Evolutionary conservation across 129 eudicot species (phyloP), one percentile per base, ranked within the genome.

Genomic region (Pittosporum tobira): DNA sequence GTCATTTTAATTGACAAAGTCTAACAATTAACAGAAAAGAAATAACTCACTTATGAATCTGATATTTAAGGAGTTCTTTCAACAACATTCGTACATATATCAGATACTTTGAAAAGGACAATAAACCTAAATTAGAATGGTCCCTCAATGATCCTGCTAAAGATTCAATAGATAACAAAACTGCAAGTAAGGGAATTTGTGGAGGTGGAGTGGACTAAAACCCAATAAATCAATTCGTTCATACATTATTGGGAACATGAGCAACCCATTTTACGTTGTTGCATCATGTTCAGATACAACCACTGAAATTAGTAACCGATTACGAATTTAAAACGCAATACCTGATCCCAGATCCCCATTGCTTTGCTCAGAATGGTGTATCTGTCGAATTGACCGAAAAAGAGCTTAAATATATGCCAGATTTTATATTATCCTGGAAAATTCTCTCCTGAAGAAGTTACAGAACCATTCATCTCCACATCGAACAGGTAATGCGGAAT

Each of bases 391-490:
- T 20, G 55, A 49, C 28, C 21, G 55, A 4, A 49, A 22, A 46
- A 46, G 7, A 20, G 13, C 28, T 13, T 8, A 21, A 49, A 9
- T 49, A 4, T 49, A 19, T 22, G 11, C 6, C 9, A 49, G 21
- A 21, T 4, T 10, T 22, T 22, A 49, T 2, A 49, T 49, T 25
- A 25, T 25, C 22, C 57, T 23, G 1, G n/a, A 9, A 25, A 10
- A 51, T 48, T 46, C 31, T 51, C 58, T 8, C 19, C 38, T 52
- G 20, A 2, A 24, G 58, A 52, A 25, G 56, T 14, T 52, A 52
- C 20, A 11, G 36, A 25, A 26, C 14, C 37, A 53, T 14, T 9
- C 15, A 44, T 1, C 48, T 44, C 48, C 48, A 44, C 16, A 8
- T 18, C 48, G 15, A 44, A 14, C 15, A 3, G 11, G 15, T n/a